Conservation (phyloP, 176 grass and related monocot species). For the Raddia guianensis region DNA sequence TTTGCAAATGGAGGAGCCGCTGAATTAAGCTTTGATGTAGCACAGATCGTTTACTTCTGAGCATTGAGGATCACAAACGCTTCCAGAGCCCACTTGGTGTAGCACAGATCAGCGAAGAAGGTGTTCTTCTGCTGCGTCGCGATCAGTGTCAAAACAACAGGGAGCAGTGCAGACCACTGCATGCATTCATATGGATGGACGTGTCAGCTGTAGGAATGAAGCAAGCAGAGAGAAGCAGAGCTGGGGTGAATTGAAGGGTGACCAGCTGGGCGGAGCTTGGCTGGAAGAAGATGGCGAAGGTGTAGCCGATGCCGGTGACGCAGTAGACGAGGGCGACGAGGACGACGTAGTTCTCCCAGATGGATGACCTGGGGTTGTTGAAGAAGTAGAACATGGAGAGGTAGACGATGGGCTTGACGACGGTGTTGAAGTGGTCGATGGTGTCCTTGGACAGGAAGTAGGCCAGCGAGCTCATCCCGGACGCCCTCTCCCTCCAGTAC, state of each 20-base stretch:
- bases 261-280: conserved; percentile 76
- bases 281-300: conserved; percentile 83
- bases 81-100: conserved; percentile 82
- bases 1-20: not conserved
- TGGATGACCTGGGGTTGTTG: conserved; percentile 81
- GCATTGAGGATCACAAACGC: conserved; percentile 71
- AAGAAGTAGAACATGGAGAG: conserved; percentile 93
- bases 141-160: conserved; percentile 68
- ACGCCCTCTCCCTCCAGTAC: conserved; percentile 79
- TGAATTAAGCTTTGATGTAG: too few species aligned
- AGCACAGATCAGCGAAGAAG: conserved; percentile 59
- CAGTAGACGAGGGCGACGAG: conserved; percentile 63
- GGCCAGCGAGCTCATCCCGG: conserved; percentile 75
- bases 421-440: conserved; percentile 75
- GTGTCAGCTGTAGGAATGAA: not conserved
- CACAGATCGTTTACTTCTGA: conserved; percentile 37
- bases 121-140: conserved; percentile 75
- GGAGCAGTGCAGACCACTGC: conserved; percentile 78
- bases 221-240: not conserved
- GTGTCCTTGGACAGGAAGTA: conserved; percentile 77
- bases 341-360: conserved; percentile 66
- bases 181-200: not conserved
- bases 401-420: conserved; percentile 79
- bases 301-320: conserved; percentile 74
- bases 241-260: not conserved